Conservation (phyloP, 371 early-diverging fungal species). For the Mortierella sp. region DNA sequence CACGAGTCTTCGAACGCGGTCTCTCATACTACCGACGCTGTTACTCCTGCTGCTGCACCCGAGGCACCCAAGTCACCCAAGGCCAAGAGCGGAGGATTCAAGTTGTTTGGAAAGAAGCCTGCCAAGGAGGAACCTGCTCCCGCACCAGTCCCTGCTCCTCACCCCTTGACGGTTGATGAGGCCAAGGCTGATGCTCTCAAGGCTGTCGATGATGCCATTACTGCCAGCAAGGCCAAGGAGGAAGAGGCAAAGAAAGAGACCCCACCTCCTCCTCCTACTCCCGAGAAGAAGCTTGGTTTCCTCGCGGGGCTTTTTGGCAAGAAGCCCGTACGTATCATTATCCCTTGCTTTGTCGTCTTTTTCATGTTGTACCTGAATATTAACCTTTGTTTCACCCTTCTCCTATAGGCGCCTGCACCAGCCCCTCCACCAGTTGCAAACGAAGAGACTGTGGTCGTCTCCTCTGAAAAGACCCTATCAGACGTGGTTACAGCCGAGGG, state of each 20-base stretch:
- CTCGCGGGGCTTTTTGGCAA: constrained; percentile 43
- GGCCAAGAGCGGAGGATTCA: constrained; percentile 55
- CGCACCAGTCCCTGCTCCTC: constrained; percentile 23
- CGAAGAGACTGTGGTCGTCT: constrained; percentile 53
- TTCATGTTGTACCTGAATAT: not conserved
- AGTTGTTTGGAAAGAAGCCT: constrained; percentile 55
- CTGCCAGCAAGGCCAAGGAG: constrained; percentile 52
- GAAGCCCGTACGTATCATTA: constrained; percentile 43
- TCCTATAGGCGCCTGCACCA: constrained; percentile 36
- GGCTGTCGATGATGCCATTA: constrained; percentile 57
- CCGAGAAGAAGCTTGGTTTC: constrained; percentile 57
- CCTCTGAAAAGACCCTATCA: constrained; percentile 50
- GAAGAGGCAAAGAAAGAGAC: constrained; percentile 42
- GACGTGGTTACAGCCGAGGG: constrained; percentile 52
- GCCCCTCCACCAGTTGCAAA: constrained; percentile 31
- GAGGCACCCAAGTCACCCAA: constrained; percentile 48
- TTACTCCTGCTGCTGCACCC: constrained; percentile 26
- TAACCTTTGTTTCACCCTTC: not conserved
- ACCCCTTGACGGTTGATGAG: constrained; percentile 50
- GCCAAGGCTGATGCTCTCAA: constrained; percentile 54
- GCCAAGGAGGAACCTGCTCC: constrained; percentile 46
- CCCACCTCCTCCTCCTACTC: constrained; percentile 36
- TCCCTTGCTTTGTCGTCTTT: too few species aligned
- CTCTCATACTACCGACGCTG: constrained; percentile 51
- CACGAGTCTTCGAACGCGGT: constrained; percentile 57